A percentile compares a stretch with the other conserved stretches of the same genome.
phyloP scores from a whole-genome alignment of 345 rosid species.

The Lenwebbia sp. region DNA sequence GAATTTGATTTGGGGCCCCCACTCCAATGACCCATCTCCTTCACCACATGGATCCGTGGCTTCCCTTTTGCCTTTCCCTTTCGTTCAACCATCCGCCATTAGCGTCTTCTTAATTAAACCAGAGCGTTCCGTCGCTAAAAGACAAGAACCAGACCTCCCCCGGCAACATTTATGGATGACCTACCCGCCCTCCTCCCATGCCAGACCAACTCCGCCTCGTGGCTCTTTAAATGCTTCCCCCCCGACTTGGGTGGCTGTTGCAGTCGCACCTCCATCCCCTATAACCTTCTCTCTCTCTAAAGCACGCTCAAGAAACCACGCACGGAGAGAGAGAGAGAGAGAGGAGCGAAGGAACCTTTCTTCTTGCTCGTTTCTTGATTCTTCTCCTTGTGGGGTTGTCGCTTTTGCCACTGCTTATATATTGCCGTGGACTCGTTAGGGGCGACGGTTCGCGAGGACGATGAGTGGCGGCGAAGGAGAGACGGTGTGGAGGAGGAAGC shows the following conservation, averaged over 20 bases:
- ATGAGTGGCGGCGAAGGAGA: background rate
- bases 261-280: background rate
- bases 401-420: background rate
- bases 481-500: background rate
- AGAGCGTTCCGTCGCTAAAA: too few species aligned
- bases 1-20: background rate
- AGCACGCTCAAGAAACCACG: background rate
- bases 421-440: background rate
- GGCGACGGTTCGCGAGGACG: background rate
- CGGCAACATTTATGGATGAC: constrained; percentile 3
- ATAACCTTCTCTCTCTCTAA: background rate
- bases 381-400: background rate
- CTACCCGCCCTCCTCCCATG: background rate
- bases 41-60: background rate
- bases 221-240: background rate
- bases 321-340: background rate
- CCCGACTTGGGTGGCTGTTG: background rate
- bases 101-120: too few species aligned
- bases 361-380: background rate
- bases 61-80: background rate
- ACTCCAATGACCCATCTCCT: background rate
- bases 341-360: background rate
- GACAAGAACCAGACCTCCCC: background rate
- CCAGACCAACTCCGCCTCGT: background rate
- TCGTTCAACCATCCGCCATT: background rate